Evolutionary conservation across 306 rosid genomes (phyloP).

Genomic region (Cicer judaicum): DNA sequence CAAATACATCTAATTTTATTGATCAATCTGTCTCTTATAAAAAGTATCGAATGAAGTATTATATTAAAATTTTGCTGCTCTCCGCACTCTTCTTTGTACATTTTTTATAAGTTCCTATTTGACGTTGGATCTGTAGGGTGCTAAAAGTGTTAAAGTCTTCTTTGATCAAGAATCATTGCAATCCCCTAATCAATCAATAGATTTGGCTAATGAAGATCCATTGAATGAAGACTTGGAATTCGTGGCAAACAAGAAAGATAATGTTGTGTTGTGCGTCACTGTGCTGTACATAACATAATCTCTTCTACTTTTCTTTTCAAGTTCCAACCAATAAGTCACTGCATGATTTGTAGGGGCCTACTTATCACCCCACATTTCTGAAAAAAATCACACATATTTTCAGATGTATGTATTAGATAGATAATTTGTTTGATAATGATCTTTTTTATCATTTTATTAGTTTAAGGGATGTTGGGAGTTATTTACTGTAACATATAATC

Average conservation of each 20-base stretch:
- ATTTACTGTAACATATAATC: too few relatives aligned
- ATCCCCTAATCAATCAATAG: conserved; percentile 45
- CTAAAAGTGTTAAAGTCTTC: conserved; percentile 64
- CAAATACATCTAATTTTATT: too few relatives aligned
- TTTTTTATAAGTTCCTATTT: background rate
- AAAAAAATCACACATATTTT: too few relatives aligned
- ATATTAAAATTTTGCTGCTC: background rate
- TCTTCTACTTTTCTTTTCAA: background rate
- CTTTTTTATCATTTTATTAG: too few relatives aligned
- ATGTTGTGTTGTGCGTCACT: background rate
- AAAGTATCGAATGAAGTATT: background rate
- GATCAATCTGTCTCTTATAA: too few relatives aligned
- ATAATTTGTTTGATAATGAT: too few relatives aligned
- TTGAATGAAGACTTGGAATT: conserved; percentile 56
- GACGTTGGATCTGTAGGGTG: conserved; percentile 48
- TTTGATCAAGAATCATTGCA: conserved; percentile 45
- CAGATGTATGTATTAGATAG: too few relatives aligned
- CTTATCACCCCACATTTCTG: too few relatives aligned
- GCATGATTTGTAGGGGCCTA: too few relatives aligned
- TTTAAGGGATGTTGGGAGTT: too few relatives aligned
- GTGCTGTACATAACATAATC: background rate
- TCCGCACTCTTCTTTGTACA: background rate
- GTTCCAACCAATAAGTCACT: too few relatives aligned
- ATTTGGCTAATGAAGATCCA: conserved; percentile 29
- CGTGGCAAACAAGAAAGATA: conserved; percentile 50